Evolutionary conservation across 2,329 filamentous ascomycete species (phyloP).

Genomic region (Pseudogymnoascus sp.): DNA sequence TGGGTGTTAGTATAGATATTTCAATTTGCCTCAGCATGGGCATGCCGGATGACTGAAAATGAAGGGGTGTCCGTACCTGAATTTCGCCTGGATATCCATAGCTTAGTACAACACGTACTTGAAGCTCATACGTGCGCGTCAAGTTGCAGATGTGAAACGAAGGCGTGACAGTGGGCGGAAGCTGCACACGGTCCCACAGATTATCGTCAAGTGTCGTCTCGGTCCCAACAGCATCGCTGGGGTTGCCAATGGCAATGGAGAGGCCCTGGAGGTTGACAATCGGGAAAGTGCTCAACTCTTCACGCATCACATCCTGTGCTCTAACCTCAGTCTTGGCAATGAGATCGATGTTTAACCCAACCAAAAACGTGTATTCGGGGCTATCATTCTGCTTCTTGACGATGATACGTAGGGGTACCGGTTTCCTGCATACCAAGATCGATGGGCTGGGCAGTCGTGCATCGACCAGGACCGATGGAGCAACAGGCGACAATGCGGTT

Average conservation of each 20-base stretch:
- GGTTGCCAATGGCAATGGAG: constrained; percentile 56
- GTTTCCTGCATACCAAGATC: constrained; percentile 81
- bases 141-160: constrained; percentile 87
- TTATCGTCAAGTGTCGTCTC: constrained; percentile 62
- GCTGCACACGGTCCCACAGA: constrained; percentile 61
- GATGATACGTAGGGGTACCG: constrained; percentile 71
- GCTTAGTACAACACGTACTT: constrained; percentile 69
- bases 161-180: constrained; percentile 82
- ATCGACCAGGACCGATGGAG: constrained; percentile 66
- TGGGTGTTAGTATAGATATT: constrained; percentile 11
- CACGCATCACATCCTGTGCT: constrained; percentile 64
- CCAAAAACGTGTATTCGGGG: constrained; percentile 63
- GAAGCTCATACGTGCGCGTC: constrained; percentile 70
- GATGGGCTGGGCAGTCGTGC: constrained; percentile 79
- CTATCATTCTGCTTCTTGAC: constrained; percentile 66
- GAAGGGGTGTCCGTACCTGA: constrained; percentile 17
- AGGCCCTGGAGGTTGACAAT: constrained; percentile 65
- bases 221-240: constrained; percentile 50
- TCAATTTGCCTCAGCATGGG: background rate
- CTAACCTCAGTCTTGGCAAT: constrained; percentile 71
- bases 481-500: constrained; percentile 31
- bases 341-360: constrained; percentile 72
- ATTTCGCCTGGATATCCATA: constrained; percentile 53
- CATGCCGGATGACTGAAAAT: background rate
- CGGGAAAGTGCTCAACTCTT: constrained; percentile 67